Percentiles rank a stretch among this genome's conserved stretches.
phyloP scores from a whole-genome alignment of 2,329 filamentous ascomycete genomes.

The Aureobasidium sp. region DNA sequence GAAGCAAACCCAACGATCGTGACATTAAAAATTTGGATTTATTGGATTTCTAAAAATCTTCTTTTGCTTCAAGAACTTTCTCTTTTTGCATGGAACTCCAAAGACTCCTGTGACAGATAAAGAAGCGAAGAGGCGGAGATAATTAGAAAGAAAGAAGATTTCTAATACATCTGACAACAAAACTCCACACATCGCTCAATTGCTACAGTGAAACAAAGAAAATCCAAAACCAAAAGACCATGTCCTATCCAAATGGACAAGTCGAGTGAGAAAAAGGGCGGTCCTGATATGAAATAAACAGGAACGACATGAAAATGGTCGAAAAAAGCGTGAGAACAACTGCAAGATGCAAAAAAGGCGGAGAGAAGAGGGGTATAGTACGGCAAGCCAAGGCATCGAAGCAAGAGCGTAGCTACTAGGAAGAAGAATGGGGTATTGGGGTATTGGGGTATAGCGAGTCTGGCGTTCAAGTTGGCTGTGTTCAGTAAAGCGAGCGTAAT shows the following conservation, averaged over 20 bases:
- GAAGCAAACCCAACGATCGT: no score
- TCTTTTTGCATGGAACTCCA: no score
- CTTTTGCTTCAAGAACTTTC: no score
- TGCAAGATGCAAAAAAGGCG: not conserved
- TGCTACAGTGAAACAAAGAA: no score
- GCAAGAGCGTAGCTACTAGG: not conserved
- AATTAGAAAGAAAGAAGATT: no score
- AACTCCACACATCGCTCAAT: no score
- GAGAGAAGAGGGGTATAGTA: not conserved
- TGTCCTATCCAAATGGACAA: not conserved
- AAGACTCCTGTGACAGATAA: no score
- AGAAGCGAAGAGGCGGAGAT: no score
- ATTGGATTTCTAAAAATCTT: no score
- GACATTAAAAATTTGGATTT: no score
- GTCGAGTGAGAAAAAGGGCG: not conserved
- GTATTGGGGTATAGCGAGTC: slow-evolving; percentile 3
- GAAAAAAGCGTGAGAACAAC: not conserved
- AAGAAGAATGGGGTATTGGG: not conserved
- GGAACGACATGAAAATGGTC: not conserved
- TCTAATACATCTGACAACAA: no score
- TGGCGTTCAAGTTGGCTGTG: slow-evolving; percentile 3
- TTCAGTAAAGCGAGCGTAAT: not conserved
- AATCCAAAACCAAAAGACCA: no score
- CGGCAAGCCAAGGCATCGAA: slow-evolving; percentile 1
- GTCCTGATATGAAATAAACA: not conserved